A percentile compares a stretch with the other conserved stretches of the same genome.
Conservation (phyloP, 129 eudicot genomes). For the Arctium lappa region DNA sequence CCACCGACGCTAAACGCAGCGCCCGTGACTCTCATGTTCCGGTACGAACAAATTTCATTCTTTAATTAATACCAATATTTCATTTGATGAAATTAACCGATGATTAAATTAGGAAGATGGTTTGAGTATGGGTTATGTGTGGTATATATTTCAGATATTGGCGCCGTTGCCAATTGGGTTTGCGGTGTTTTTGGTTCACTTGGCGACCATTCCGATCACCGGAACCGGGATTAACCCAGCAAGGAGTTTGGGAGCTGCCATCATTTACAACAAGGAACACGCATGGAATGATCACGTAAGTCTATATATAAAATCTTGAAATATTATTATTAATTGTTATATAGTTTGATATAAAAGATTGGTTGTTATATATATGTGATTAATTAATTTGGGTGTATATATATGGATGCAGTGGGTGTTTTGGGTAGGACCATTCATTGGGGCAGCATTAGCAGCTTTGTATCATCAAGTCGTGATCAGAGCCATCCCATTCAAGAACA, state of each 20-base stretch:
- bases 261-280: slow-evolving; percentile 68
- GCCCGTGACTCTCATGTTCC: slow-evolving; percentile 43
- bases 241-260: slow-evolving; percentile 83
- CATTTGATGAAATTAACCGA: neutral
- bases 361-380: neutral
- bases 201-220: slow-evolving; percentile 78
- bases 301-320: neutral
- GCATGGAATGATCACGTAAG: slow-evolving; percentile 88
- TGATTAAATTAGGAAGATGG: neutral
- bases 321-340: neutral
- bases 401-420: slow-evolving; percentile 60
- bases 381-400: neutral
- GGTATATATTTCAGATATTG: slow-evolving; percentile 40
- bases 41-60: neutral
- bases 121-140: neutral
- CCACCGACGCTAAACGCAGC: slow-evolving; percentile 39
- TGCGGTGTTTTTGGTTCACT: slow-evolving; percentile 77
- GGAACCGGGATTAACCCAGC: slow-evolving; percentile 91
- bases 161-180: slow-evolving; percentile 89
- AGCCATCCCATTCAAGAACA: slow-evolving; percentile 74
- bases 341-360: neutral
- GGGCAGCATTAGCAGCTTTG: slow-evolving; percentile 78
- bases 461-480: slow-evolving; percentile 76
- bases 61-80: neutral
- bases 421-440: slow-evolving; percentile 89